A percentile compares a stretch with the other conserved stretches of the same genome.
Conservation (phyloP, 2,329 filamentous ascomycete genomes). For the Aspergillus texensis region DNA sequence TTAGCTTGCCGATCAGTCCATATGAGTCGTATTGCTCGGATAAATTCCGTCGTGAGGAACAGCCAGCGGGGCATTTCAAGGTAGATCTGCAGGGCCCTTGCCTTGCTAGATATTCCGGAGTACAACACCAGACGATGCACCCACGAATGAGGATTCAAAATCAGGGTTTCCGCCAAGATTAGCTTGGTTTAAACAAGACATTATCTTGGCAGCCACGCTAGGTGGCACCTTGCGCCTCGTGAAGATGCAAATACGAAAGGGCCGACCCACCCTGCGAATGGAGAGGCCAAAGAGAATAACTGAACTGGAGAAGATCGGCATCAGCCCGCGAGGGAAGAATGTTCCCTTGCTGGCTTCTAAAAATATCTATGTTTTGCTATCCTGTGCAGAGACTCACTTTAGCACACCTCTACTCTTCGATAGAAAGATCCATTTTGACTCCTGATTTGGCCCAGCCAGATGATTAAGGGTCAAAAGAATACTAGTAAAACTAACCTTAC, state of each 20-base stretch:
- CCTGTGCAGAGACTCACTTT: no score
- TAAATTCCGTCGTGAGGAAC: not conserved
- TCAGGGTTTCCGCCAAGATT: not conserved
- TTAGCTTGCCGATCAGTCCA: not conserved
- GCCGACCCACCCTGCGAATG: not conserved
- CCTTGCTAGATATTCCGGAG: not conserved
- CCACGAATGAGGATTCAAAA: not conserved
- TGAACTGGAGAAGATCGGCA: not conserved
- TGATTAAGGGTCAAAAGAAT: no score
- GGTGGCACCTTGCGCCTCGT: not conserved
- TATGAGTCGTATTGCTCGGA: not conserved
- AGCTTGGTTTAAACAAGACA: not conserved
- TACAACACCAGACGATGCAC: not conserved
- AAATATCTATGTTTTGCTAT: not conserved
- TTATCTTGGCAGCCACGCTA: not conserved
- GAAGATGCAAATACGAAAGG: not conserved
- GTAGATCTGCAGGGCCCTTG: not conserved
- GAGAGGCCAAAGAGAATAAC: not conserved
- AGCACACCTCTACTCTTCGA: no score
- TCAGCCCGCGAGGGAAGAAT: not conserved
- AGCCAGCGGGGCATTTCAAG: not conserved
- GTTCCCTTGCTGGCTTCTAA: not conserved
- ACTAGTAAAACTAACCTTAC: no score
- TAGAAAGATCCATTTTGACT: no score
- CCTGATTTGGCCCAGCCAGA: no score